Evolutionary conservation across 2,329 filamentous ascomycete species (phyloP).

Genomic region (Fonsecaea erecta): DNA sequence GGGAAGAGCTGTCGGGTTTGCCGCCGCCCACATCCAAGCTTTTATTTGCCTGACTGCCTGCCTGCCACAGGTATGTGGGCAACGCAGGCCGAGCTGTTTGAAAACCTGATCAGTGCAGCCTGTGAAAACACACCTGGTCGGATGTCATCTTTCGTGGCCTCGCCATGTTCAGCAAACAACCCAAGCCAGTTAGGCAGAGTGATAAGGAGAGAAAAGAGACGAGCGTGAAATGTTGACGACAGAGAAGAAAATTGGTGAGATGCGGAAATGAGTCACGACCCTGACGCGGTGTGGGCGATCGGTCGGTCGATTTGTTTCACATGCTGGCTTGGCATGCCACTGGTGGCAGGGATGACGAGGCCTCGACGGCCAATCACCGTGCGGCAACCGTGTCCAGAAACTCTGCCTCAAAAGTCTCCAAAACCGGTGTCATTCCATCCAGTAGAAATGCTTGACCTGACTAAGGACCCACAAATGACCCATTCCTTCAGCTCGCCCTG

Average conservation of each 20-base stretch:
- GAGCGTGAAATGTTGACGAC: not conserved
- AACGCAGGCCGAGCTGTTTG: not conserved
- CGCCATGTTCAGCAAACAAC: not conserved
- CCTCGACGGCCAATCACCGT: constrained; percentile 15
- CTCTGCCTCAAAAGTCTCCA: not conserved
- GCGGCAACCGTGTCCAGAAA: constrained; percentile 16
- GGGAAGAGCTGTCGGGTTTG: not conserved
- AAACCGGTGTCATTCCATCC: constrained; percentile 24
- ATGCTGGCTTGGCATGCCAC: constrained; percentile 22
- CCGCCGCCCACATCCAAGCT: constrained; percentile 1
- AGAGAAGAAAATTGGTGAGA: constrained; percentile 16
- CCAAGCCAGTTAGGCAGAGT: not conserved
- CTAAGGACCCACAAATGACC: not conserved
- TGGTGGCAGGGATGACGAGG: constrained; percentile 9
- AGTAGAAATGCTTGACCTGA: not conserved
- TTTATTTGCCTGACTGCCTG: not conserved
- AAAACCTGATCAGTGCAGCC: constrained; percentile 4
- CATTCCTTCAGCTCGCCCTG: not conserved
- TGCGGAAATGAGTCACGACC: constrained; percentile 25
- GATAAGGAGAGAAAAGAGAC: not conserved
- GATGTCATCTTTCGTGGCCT: not conserved
- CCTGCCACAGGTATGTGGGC: too few species aligned
- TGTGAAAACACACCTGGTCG: not conserved
- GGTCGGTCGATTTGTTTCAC: constrained; percentile 19
- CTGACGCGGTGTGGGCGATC: constrained; percentile 5